These are phyloP conservation scores for Mollisia scopiformis DNA, from an alignment of 2,329 filamentous ascomycete species.

Conservation along the genomic window DNA sequence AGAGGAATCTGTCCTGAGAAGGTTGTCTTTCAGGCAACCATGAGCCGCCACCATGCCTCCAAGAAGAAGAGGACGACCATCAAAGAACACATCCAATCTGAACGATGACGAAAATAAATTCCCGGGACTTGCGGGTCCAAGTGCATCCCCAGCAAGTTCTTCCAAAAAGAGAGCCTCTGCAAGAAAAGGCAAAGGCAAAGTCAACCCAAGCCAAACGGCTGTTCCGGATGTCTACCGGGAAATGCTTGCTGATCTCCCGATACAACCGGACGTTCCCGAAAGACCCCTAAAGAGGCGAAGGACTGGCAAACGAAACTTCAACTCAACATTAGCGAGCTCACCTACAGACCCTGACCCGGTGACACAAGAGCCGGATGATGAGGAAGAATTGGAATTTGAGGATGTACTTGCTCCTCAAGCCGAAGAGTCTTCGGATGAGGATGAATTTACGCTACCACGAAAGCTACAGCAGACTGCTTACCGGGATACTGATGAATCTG, in stretches of 20 bases:
- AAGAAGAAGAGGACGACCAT: not conserved
- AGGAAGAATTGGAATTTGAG: constrained; percentile 34
- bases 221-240: constrained; percentile 48
- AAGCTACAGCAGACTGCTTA: constrained; percentile 41
- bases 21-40: not conserved
- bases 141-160: constrained; percentile 10
- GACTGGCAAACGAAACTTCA: constrained; percentile 22
- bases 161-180: constrained; percentile 11
- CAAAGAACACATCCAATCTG: not conserved
- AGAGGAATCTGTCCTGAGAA: no score
- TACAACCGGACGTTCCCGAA: constrained; percentile 34
- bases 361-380: constrained; percentile 32
- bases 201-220: constrained; percentile 4
- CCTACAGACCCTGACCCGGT: constrained; percentile 11
- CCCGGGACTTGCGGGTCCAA: not conserved
- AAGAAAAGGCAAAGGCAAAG: constrained; percentile 24
- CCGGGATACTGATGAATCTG: constrained; percentile 53
- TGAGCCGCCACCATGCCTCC: not conserved
- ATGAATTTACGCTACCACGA: constrained; percentile 21
- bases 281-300: constrained; percentile 41
- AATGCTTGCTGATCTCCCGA: constrained; percentile 44
- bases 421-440: constrained; percentile 5
- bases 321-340: constrained; percentile 10
- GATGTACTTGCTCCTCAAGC: constrained; percentile 30
- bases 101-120: not conserved